Evolutionary conservation across 176 grass and related monocot genomes (phyloP), one percentile per base, ranked within the genome.

Genomic region (Zizania latifolia): DNA sequence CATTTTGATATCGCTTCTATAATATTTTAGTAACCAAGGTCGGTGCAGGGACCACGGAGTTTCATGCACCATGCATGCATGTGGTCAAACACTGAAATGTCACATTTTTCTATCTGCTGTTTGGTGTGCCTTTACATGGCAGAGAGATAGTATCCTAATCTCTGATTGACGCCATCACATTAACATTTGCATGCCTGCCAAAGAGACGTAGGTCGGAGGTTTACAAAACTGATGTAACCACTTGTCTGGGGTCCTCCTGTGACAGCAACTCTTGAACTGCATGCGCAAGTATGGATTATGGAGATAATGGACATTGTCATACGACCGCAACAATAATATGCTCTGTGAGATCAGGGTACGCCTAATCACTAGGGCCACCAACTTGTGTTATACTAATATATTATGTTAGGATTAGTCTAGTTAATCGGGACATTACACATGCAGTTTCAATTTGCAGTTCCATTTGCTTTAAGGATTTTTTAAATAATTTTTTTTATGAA

Each of bases 21-120:
- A 82, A 39, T 70, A 88, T 65, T 85, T 78, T 62, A 73, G 34
- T 81, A 92, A 74, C 1, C 77, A 41, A 16, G 61, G 34, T 55
- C 62, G 89, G 82, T 82, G 79, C 36, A 39, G 63, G 50, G 4
- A 26, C 44, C 40, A 32, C 67, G 65, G 71, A 35, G 50, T 77
- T 32, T 38, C 48, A 51, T 51, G n/a, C n/a, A n/a, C 36, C 53
- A 58, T 16, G 26, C 41, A 84, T 64, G 74, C 67, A 34, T 64
- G 61, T 63, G 82, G 74, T 87, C 80, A 83, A 87, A 78, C 48
- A 53, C 19, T 3, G 48, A 22, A 53, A 22, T 53, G 8, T 40
- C 60, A 11, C 7, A 16, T 71, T 78, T 71, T 78, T 88, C 6
- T 68, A 65, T 58, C 63, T 32, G 60, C 41, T 85, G 77, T 66